A percentile compares a stretch with the other conserved stretches of the same genome.
phyloP scores from a whole-genome alignment of 495 filamentous ascomycete genomes.

The Trichoderma parareesei region DNA sequence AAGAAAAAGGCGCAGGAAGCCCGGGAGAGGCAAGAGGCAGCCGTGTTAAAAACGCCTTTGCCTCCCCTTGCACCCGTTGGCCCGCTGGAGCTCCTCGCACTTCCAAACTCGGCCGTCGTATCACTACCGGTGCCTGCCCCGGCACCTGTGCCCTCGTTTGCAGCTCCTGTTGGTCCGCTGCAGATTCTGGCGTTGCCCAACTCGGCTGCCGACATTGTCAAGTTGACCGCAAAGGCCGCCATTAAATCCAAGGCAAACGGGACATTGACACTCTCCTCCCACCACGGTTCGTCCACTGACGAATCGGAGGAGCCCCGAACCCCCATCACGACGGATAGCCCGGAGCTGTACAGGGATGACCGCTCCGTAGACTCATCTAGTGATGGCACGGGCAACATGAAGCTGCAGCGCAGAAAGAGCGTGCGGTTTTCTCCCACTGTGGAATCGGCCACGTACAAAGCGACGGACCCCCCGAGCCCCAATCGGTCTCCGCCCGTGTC shows the following conservation, averaged over 20 bases:
- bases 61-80: slow-evolving; percentile 19
- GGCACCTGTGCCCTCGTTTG: slow-evolving; percentile 14
- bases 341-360: not conserved
- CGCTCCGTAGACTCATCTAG: slow-evolving; percentile 1
- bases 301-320: slow-evolving; percentile 1
- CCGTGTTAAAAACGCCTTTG: not conserved
- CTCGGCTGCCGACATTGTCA: slow-evolving; percentile 17
- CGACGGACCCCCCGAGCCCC: slow-evolving; percentile 39
- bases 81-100: slow-evolving; percentile 22
- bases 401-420: slow-evolving; percentile 43
- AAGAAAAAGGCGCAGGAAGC: not conserved
- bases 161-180: slow-evolving; percentile 24
- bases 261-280: not conserved
- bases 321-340: not conserved
- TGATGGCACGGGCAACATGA: slow-evolving; percentile 2
- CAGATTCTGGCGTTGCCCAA: slow-evolving; percentile 26
- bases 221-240: not conserved
- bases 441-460: slow-evolving; percentile 46
- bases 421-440: slow-evolving; percentile 57
- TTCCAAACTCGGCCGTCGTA: slow-evolving; percentile 21
- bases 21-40: too few relatives aligned
- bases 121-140: not conserved
- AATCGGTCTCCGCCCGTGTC: slow-evolving; percentile 12
- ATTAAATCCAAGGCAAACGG: not conserved
- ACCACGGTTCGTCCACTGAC: not conserved